Evolutionary conservation across 106 monocot genomes (phyloP).

Genomic region (Dactylorhiza incarnata): DNA sequence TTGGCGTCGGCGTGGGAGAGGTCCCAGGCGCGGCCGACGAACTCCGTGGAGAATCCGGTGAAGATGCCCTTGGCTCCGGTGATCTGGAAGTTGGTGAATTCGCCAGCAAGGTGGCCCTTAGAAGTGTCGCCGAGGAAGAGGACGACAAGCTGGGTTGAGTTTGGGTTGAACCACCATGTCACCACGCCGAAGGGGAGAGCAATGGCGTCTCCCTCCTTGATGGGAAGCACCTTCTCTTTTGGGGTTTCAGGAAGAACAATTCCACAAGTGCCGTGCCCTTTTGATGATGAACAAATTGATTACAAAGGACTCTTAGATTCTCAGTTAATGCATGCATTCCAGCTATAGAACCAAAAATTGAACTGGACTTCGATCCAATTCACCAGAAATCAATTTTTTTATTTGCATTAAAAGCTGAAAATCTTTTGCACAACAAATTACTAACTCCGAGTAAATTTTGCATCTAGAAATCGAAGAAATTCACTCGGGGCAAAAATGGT

Average conservation of each 20-base stretch:
- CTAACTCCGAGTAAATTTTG: no score
- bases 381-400: background rate
- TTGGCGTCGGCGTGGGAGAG: constrained; percentile 35
- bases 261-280: constrained; percentile 70
- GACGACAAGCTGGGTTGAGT: constrained; percentile 42
- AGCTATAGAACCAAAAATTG: background rate
- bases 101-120: constrained; percentile 51
- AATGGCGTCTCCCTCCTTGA: constrained; percentile 65
- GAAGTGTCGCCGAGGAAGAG: constrained; percentile 94
- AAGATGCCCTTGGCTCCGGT: constrained; percentile 74
- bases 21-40: constrained; percentile 71
- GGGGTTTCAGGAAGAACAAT: constrained; percentile 58
- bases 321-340: background rate
- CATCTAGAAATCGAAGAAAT: background rate
- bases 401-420: no score
- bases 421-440: no score
- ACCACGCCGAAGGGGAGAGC: constrained; percentile 82
- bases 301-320: background rate
- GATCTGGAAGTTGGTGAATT: constrained; percentile 82
- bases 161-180: constrained; percentile 87
- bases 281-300: background rate
- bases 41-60: constrained; percentile 83
- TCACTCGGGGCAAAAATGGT: background rate
- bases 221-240: constrained; percentile 65
- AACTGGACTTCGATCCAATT: background rate